Base-by-base conservation (phyloP, 2,329 filamentous ascomycete species). In the Byssothecium circinans region DNA sequence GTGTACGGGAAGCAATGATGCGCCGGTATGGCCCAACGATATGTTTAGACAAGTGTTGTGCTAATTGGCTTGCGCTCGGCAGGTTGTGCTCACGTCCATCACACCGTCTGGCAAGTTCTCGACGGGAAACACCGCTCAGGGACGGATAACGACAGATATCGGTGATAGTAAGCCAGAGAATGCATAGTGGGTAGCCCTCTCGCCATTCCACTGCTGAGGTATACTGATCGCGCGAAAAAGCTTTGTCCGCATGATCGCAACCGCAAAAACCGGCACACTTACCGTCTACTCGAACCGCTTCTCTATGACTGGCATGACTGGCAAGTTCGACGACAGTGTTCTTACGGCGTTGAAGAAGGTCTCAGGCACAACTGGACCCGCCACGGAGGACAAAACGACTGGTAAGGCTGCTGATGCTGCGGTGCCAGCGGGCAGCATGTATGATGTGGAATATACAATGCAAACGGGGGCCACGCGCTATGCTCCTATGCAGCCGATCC, bases 261-360 rank as follows among this genome's bases (percentile, higher is more conserved):
- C 75, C 6, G 77, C 76, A 4, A 75, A 76, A n/a, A 79, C 81
- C 30, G 79, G 79, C 25, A 78, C 76, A 3, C 72, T 83, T 17
- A 79, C 77, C 46, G 83, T 81, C 59, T 87, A 78, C 64, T 86
- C 84, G 10, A 58, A 73, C 41, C 83, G 84, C 52, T 89, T 89
- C 69, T 78, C 80, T n/a, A 72, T 87, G 43, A 75, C 74, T 10
- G 78, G 77, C 56, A 87, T 88, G 84, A 84, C 78, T 2, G 84
- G 84, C 30, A 70, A 70, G 4, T 85, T 85, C 58, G 70, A 77
- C 1, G 50, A 74, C 1, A 61, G 60, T 30, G 68, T 80, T 38
- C 56, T 61, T 19, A n/a, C 82, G 78, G 61, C 58, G 4, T 46
- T 62, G 32, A 50, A 56, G 23, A 44, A 45, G 11, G 55, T 68